Percentiles rank a stretch among this genome's conserved stretches.
phyloP scores from a whole-genome alignment of 306 rosid genomes.

The Gleditsia sinensis region DNA sequence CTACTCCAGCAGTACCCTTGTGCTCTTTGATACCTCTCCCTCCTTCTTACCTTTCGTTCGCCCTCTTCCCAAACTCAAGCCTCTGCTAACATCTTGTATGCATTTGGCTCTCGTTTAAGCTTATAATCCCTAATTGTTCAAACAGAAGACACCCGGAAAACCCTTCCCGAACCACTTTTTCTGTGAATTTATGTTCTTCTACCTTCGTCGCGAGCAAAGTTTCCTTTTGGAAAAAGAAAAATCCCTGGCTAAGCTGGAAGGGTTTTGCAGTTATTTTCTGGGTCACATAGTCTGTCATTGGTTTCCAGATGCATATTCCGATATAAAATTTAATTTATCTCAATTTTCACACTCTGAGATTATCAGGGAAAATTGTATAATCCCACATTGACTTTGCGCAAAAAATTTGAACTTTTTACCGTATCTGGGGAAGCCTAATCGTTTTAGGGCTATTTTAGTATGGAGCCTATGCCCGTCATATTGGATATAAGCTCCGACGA shows the following conservation, averaged over 20 bases:
- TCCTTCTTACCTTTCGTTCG: too few relatives aligned
- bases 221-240: not conserved
- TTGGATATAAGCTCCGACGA: conserved; percentile 86
- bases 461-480: conserved; percentile 45
- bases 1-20: too few relatives aligned
- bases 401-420: not conserved
- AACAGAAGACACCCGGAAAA: too few relatives aligned
- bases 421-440: conserved; percentile 29
- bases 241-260: not conserved
- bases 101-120: not conserved
- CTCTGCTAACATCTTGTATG: not conserved
- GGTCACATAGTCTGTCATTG: not conserved
- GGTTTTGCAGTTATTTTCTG: not conserved
- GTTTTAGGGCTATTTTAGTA: not conserved
- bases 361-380: conserved; percentile 24
- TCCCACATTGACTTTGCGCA: not conserved
- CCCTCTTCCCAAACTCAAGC: too few relatives aligned
- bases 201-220: not conserved
- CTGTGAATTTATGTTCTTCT: not conserved
- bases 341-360: not conserved
- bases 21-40: too few relatives aligned
- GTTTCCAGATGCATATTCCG: not conserved
- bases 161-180: not conserved
- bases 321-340: not conserved
- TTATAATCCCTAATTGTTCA: too few relatives aligned